Base-by-base conservation (phyloP, 169 alveolate species). In the Plasmodium cynomolgi region DNA sequence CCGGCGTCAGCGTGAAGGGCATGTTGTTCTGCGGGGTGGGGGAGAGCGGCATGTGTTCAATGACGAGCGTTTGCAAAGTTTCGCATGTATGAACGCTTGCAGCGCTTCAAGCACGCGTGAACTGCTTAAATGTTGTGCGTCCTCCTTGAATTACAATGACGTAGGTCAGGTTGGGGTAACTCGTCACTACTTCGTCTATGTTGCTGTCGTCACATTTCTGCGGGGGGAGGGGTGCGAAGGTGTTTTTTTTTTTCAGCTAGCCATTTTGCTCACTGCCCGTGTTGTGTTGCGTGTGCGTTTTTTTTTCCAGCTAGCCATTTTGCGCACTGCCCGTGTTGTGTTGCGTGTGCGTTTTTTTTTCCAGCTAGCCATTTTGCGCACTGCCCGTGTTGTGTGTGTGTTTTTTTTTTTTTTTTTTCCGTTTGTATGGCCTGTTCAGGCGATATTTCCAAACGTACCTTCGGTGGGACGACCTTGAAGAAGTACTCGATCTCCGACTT, bases 401-500 rank as follows among this genome's bases (percentile, higher is more conserved):
- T 58, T 56, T 39, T 26, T 50, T 54, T 29, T 50, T 82, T 20
- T 79, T 33, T 41, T 29, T 29, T 33, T 29, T 13, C 23, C 74
- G 15, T n/a, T 37, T 41, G 4, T 82, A 33, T 82, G 56, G 9
- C 91, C 37, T 9, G 56, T 17, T 62, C 54, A 44, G 20, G 11
- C 26, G 31, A n/a, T 80, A 13, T 82, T 82, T 90, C n/a, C 47
- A 33, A 71, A 50, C 68, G 26, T 81, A 73, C 86, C 81, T 68
- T 75, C 86, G 97, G 95, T 44, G 97, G 97, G 39, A 97, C 93
- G 79, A 83, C 54, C 3, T 91, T 93, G 81, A 93, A 80, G 33
- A 96, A 97, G 74, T 84, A 83, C 29, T 74, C 58, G 81, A 97
- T 94, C 73, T 97, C 97, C 29, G 80, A 91, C 54, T 96, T 95